These are phyloP conservation scores for Kluyveromyces siamensis DNA, from an alignment of 805 yeast species.

Conservation along the genomic window DNA sequence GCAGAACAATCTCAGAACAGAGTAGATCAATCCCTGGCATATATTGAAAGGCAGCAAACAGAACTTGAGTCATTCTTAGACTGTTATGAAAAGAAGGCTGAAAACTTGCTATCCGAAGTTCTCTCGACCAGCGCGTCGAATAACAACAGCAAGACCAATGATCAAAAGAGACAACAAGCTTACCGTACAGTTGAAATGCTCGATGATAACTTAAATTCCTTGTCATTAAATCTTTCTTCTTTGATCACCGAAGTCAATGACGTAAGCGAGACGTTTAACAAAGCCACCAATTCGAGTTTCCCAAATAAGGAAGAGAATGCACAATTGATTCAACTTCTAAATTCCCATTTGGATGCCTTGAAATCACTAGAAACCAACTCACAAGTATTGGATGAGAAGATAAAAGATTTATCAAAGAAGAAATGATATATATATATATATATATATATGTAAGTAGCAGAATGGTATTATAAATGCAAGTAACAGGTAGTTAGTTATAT, in stretches of 20 bases:
- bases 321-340: conserved; percentile 72
- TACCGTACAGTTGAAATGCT: conserved; percentile 78
- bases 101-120: conserved; percentile 29
- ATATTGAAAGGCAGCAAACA: conserved; percentile 85
- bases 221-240: conserved; percentile 69
- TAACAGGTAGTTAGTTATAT: neutral
- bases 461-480: neutral
- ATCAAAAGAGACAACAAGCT: conserved; percentile 82
- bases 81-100: conserved; percentile 55
- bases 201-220: conserved; percentile 67
- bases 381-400: conserved; percentile 53
- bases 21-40: conserved; percentile 78
- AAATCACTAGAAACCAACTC: conserved; percentile 79
- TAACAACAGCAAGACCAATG: conserved; percentile 32
- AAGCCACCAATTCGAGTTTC: conserved; percentile 36
- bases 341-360: conserved; percentile 82
- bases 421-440: neutral
- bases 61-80: conserved; percentile 77
- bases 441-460: neutral
- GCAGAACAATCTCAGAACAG: conserved; percentile 81
- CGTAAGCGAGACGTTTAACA: conserved; percentile 72
- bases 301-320: conserved; percentile 34
- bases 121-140: conserved; percentile 24
- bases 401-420: conserved; percentile 31
- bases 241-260: conserved; percentile 75